Percentiles rank a stretch among this genome's conserved stretches.
Evolutionary conservation across 2,329 filamentous ascomycete genomes (phyloP).

Genomic region (Endothia cerciana): DNA sequence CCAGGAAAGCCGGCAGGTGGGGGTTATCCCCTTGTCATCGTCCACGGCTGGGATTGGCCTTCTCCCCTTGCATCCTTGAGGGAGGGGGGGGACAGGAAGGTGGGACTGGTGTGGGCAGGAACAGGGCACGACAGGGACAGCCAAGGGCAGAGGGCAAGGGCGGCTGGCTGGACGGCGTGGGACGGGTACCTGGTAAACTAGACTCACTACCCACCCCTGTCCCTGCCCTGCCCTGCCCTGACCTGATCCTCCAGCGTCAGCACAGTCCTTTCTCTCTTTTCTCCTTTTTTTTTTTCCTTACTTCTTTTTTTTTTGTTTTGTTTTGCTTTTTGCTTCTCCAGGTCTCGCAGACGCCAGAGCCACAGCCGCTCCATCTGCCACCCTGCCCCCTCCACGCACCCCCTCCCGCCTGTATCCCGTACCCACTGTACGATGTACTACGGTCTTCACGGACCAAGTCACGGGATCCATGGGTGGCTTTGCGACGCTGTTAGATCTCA

Average conservation of each 20-base stretch:
- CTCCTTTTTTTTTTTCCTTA: not conserved
- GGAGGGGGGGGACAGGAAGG: conserved; percentile 9
- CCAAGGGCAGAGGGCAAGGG: conserved; percentile 2
- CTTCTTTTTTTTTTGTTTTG: not conserved
- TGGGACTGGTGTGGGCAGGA: conserved; percentile 9
- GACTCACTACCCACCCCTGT: not conserved
- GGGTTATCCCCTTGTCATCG: conserved; percentile 8
- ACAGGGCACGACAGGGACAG: conserved; percentile 5
- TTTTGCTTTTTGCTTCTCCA: not conserved
- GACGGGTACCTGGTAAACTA: conserved; percentile 1
- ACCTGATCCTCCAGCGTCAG: not conserved
- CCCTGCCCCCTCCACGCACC: not conserved
- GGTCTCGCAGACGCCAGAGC: not conserved
- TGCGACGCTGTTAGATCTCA: not conserved
- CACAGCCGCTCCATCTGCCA: not conserved
- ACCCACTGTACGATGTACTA: not conserved
- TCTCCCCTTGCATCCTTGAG: not conserved
- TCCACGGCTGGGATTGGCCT: conserved; percentile 1
- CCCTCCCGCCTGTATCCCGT: not conserved
- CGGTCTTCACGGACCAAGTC: not conserved
- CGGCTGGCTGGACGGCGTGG: conserved; percentile 1
- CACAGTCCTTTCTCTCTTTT: not conserved
- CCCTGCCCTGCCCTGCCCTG: not conserved
- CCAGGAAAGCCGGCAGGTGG: not conserved
- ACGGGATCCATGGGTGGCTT: not conserved